Base-by-base conservation (phyloP, 2,329 filamentous ascomycete species). In the Atkinsonella texensis region DNA sequence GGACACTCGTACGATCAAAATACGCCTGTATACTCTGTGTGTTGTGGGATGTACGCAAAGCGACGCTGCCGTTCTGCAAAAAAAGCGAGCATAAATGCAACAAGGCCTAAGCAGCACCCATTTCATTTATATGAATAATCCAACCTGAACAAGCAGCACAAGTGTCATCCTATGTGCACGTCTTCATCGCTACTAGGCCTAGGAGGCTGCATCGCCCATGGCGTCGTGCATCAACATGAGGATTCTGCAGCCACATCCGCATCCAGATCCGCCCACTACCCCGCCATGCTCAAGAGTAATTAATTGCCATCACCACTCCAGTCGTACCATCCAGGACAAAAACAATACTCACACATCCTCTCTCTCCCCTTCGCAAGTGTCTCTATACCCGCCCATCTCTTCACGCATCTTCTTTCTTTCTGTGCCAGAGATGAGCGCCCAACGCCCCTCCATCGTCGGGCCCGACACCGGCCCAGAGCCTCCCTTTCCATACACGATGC, bases 401-500 rank as follows among this genome's bases (percentile, higher is more conserved):
- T 42, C 40, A n/a, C 40, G 3, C 17, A 42, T 42, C 40, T 20
- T 17, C 40, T 9, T 42, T 42, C n/a, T 9, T 1, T 11, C 50
- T 23, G 15, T 18, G 11, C 20, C 35, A 49, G 8, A 35, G 32
- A 55, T 44, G 50, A 46, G 10, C 42, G 13, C 49, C 35, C 11
- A 28, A 12, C 83, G 88, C 55, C 83, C 87, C 46, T 73, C 76
- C 49, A 79, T 93, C 58, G 80, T 88, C 53, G 91, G 91, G 52
- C 74, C 84, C 9, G 80, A 87, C 43, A 68, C 73, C 40, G 89
- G 89, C 3, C 91, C 91, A 12, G 75, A 82, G 60, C 49, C 80
- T 6, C 93, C 93, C 0, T 97, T 83, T 67, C 93, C 93, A 0
- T 76, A 95, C 60, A 80, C 77, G 59, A 83, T 97, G 70, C 84